These are phyloP conservation scores for Paraphoma sp. DNA, from an alignment of 2,329 filamentous ascomycete genomes.

Conservation along the genomic window DNA sequence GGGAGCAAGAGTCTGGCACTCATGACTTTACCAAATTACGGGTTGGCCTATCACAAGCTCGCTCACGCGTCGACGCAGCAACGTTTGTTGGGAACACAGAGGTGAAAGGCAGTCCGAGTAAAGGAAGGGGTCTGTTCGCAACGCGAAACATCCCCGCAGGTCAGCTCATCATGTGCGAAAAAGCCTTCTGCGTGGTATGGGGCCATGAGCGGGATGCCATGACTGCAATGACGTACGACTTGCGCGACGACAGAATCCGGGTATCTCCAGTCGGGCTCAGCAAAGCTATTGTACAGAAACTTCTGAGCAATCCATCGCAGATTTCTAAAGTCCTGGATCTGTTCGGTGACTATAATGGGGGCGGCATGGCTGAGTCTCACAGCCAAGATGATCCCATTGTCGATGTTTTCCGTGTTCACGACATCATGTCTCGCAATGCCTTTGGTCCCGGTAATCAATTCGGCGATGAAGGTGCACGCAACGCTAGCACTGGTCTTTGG, in stretches of 20 bases:
- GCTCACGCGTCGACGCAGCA: conserved; percentile 56
- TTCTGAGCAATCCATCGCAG: conserved; percentile 53
- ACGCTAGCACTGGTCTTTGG: conserved; percentile 49
- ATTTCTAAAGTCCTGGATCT: conserved; percentile 45
- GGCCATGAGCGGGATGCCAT: conserved; percentile 51
- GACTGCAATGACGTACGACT: conserved; percentile 54
- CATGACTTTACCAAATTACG: conserved; percentile 48
- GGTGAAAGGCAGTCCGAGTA: conserved; percentile 49
- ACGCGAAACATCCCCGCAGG: conserved; percentile 56
- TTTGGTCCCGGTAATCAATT: conserved; percentile 49
- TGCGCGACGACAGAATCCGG: conserved; percentile 45
- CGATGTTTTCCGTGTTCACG: conserved; percentile 58
- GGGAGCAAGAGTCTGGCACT: conserved; percentile 50
- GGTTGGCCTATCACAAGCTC: conserved; percentile 46
- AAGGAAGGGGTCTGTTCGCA: conserved; percentile 61
- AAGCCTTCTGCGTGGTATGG: conserved; percentile 57
- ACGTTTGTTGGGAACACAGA: conserved; percentile 54
- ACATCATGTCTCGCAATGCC: conserved; percentile 54
- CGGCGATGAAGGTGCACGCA: conserved; percentile 28
- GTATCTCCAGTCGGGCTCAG: conserved; percentile 28
- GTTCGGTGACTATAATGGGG: conserved; percentile 42
- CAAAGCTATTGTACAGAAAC: conserved; percentile 52
- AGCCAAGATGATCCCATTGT: conserved; percentile 52
- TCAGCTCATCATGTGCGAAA: conserved; percentile 63
- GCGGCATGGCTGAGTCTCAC: conserved; percentile 43